Evolutionary conservation across 331 rosid genomes (phyloP).

Genomic region (Phaseolus coccineus): DNA sequence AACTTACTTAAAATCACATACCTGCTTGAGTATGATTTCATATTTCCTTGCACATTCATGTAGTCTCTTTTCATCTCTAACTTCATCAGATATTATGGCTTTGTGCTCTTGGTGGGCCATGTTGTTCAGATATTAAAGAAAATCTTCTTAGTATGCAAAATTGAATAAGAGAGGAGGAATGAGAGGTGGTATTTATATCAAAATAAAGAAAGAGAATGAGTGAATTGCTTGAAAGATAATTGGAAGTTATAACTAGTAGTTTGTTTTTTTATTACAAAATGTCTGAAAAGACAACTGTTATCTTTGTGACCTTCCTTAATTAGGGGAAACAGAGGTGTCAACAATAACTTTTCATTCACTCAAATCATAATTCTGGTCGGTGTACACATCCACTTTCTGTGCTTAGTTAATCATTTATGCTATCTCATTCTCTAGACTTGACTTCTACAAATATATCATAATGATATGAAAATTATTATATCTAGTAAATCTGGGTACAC

Average conservation of each 20-base stretch:
- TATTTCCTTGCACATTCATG: slow-evolving; percentile 48
- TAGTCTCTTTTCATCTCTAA: too few species aligned
- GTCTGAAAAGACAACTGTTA: not conserved
- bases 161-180: not conserved
- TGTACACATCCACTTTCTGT: not conserved
- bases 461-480: too few species aligned
- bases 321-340: too few species aligned
- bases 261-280: slow-evolving; percentile 5
- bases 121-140: not conserved
- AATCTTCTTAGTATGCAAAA: not conserved
- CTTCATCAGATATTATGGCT: slow-evolving; percentile 39
- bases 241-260: slow-evolving; percentile 1
- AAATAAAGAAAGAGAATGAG: not conserved
- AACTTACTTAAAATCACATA: slow-evolving; percentile 38
- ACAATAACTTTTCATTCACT: not conserved
- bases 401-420: too few species aligned
- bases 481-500: too few species aligned
- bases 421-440: too few species aligned
- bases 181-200: not conserved
- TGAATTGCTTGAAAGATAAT: not conserved
- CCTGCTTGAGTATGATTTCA: slow-evolving; percentile 62
- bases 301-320: not conserved
- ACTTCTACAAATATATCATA: too few species aligned
- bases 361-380: not conserved
- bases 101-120: slow-evolving; percentile 31